Evolutionary conservation across 495 filamentous ascomycete genomes (phyloP), one percentile per base, ranked within the genome.

Genomic region (Rhypophila decipiens): DNA sequence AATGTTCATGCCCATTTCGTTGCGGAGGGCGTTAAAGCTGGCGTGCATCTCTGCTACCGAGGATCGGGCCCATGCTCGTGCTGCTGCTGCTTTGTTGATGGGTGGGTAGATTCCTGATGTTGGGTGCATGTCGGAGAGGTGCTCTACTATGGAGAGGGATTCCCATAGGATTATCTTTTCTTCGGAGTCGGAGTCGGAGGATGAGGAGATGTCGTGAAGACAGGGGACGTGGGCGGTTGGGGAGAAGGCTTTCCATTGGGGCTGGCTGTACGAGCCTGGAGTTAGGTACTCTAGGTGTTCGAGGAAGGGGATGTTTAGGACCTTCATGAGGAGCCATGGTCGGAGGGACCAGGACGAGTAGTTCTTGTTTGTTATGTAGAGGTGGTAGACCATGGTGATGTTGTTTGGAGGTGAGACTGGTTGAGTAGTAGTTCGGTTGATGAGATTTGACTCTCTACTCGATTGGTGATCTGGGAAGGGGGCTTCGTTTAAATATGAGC

Each of bases 31-130:
- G 1, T 24, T 22, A 55, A 82, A 82, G 20, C 71, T 65, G 1
- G 77, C 69, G 51, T 79, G 76, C 76, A 80, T 82, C 58, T 78
- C 67, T 0, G 76, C 71, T 2, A 63, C 65, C 4, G 74, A 73
- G 17, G 64, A 66, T 27, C 76, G 65, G 5, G 78, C 77, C 12
- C 75, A 60, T 1, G 74, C 74, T 47, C 76, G 60, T 8, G 78
- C 65, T 9, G 50, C 51, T 9, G 46, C 47, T 44, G 72, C 72
- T 37, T 37, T 37, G 10, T 15, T 37, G 5, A n/a, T 5, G 19
- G 53, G 27, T 0, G 78, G 78, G 67, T 74, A 79, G 3, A 77
- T 61, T 24, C 42, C 31, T 10, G 67, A 59, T 8, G 67, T 52
- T 0, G 73, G 73, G 51, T 72, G 47, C 1, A 55, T 55, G 39